A percentile compares a stretch with the other conserved stretches of the same genome.
Evolutionary conservation across 306 rosid species (phyloP).

Genomic region (Vigna trinervia): DNA sequence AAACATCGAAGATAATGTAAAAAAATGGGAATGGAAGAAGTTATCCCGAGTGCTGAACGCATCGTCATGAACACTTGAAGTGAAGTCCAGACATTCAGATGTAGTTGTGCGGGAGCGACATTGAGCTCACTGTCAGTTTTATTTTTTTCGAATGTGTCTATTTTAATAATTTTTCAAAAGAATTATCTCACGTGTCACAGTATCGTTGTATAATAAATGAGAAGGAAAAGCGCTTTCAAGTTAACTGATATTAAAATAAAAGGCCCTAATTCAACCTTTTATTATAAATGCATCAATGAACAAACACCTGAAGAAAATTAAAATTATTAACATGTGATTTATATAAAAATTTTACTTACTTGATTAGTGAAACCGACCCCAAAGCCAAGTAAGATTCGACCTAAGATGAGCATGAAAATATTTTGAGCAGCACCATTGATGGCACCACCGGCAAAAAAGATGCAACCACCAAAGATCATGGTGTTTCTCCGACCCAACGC

Average conservation of each 20-base stretch:
- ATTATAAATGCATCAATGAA: background rate
- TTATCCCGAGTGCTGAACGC: no score
- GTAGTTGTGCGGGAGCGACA: no score
- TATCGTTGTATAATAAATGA: background rate
- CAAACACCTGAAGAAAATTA: background rate
- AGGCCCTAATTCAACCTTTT: background rate
- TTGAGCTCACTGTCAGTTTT: no score
- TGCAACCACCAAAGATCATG: conserved; percentile 67
- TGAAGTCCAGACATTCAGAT: no score
- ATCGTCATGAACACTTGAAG: no score
- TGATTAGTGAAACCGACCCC: conserved; percentile 80
- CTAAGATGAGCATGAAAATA: conserved; percentile 71
- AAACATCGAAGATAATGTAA: no score
- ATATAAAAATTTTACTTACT: conserved; percentile 40
- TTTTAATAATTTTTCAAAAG: no score
- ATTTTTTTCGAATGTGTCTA: no score
- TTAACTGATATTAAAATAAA: background rate
- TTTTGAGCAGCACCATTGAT: conserved; percentile 67
- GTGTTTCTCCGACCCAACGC: conserved; percentile 57
- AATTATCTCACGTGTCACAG: no score
- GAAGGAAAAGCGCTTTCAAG: background rate
- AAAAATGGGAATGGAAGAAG: no score
- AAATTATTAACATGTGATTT: background rate
- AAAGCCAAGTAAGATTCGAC: conserved; percentile 71
- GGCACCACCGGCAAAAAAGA: conserved; percentile 62